Evolutionary conservation across 2,329 filamentous ascomycete genomes (phyloP), one percentile per base, ranked within the genome.

Genomic region (Arthrobotrys iridis): DNA sequence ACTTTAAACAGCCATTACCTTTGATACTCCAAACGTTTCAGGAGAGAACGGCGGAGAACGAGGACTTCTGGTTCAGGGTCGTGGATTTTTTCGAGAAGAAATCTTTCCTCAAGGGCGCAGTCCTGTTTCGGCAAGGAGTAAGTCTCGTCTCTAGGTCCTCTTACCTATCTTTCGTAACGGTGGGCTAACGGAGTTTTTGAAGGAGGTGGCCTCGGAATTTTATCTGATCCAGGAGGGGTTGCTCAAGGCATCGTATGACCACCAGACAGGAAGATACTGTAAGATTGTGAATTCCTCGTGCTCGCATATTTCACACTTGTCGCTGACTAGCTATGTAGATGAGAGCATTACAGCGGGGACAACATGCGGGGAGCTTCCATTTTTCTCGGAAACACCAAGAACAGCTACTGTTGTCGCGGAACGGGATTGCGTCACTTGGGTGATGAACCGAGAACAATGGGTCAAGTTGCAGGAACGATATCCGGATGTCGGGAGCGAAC

Each of bases 1-100:
- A 89, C 78, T 96, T 97, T 82, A 92, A 91, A 78, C 93, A 97
- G 81, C 95, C 95, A 0, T 87, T 98, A 5, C 91, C 92, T 0
- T 88, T 99, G 50, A 92, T 99, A 82, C 86, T 99, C 22, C 94
- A 97, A 81, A 92, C 95, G n/a, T 98, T 99, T 83, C 91, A 95
- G 80, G 91, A 93, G 46, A 85, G 97, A 10, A 96, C 92, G 59
- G 85, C 88, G 60, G 89, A 91, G 81, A 95, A 94, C 80, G 93
- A 97, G 82, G 93, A 97, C 82, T 98, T 98, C 81, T 99, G 95
- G 95, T 94, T 93, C 82, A 88, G 88, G 0, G 90, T 89, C 0
- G 88, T 88, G 3, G 85, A 87, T 0, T 98, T 91, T 83, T 97
- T 99, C 80, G 83, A 84, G 40, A 88, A 88, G 46, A 87, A 87